These are phyloP conservation scores for Candida nanaspora DNA, from an alignment of 805 yeast genomes.

Conservation along the genomic window DNA sequence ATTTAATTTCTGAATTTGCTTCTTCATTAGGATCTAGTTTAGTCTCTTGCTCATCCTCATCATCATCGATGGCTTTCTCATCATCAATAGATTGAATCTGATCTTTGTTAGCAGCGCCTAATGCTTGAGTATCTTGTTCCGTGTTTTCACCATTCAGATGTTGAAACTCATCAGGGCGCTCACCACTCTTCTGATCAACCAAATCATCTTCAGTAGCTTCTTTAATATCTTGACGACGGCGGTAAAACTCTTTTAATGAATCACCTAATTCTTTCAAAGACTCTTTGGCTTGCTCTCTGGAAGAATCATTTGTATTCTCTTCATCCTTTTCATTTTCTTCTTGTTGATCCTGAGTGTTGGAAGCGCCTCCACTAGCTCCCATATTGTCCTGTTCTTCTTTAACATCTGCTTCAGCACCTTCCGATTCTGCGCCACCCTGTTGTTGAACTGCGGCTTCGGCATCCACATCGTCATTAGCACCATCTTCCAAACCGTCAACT, in stretches of 20 bases:
- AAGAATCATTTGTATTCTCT: slow-evolving; percentile 40
- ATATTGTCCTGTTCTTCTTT: slow-evolving; percentile 46
- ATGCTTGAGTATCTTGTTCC: slow-evolving; percentile 78
- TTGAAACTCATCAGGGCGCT: slow-evolving; percentile 79
- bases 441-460: slow-evolving; percentile 29
- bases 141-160: slow-evolving; percentile 77
- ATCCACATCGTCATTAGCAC: slow-evolving; percentile 23
- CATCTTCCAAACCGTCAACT: slow-evolving; percentile 24
- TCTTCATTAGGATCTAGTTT: slow-evolving; percentile 26
- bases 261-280: slow-evolving; percentile 87
- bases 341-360: slow-evolving; percentile 30
- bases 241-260: slow-evolving; percentile 83
- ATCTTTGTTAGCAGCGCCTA: slow-evolving; percentile 83
- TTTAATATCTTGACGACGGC: slow-evolving; percentile 80
- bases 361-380: slow-evolving; percentile 56
- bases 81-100: slow-evolving; percentile 72
- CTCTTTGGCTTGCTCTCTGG: slow-evolving; percentile 64
- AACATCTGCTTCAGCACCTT: slow-evolving; percentile 30
- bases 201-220: slow-evolving; percentile 54
- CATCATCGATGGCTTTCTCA: slow-evolving; percentile 77
- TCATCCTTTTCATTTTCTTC: slow-evolving; percentile 37
- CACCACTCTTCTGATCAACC: slow-evolving; percentile 48
- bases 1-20: slow-evolving; percentile 19
- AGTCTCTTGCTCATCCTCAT: slow-evolving; percentile 29
- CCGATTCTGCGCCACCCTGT: slow-evolving; percentile 25